Base-by-base conservation (phyloP, 108 stramenopile genomes). In the Cylindrotheca fusiformis region DNA sequence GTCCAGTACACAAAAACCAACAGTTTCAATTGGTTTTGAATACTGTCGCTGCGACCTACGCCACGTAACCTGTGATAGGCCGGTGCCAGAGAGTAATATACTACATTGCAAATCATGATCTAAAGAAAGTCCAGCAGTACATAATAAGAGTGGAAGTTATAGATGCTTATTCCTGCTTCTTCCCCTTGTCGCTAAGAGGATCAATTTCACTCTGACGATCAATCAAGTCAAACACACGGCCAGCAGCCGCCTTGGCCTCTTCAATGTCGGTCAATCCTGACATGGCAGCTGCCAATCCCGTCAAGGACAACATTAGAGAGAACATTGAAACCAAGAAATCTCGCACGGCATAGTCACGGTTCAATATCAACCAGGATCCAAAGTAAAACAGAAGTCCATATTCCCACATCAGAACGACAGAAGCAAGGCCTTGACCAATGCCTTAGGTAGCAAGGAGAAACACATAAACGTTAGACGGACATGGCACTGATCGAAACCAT, bases 261-360 rank as follows among this genome's bases (percentile, higher is more conserved):
- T 76, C 60, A 24, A 32, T 60, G 65, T 91, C 79, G 26, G 69
- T 80, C 10, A 80, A 49, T 19, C 80, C 84, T 29, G 70, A 21
- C 27, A 67, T 46, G 12, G 85, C 90, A 14, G 66, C 54, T 0
- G 68, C 83, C 32, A 83, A 45, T 12, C 91, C 91, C 49, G 77
- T 77, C 50, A 86, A 65, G 1, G 81, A 78, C 48, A 92, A 76
- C 48, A 92, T 30, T 10, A 88, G 61, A n/a, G 78, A 52, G 51
- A 92, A 84, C 47, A 88, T 76, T 21, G 83, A 64, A 57, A 85
- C 81, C 46, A 88, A 57, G 32, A 81, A 81, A 20, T 84, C 81
- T 8, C 60, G 67, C 62, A 76, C 83, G 8, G 51, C 58, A 45
- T 68, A 85, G 0, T 52, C 46, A 33, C 61, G 68, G 55, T 68